These are phyloP conservation scores for Komagataella ulmi DNA, from an alignment of 805 yeast species.

Conservation along the genomic window DNA sequence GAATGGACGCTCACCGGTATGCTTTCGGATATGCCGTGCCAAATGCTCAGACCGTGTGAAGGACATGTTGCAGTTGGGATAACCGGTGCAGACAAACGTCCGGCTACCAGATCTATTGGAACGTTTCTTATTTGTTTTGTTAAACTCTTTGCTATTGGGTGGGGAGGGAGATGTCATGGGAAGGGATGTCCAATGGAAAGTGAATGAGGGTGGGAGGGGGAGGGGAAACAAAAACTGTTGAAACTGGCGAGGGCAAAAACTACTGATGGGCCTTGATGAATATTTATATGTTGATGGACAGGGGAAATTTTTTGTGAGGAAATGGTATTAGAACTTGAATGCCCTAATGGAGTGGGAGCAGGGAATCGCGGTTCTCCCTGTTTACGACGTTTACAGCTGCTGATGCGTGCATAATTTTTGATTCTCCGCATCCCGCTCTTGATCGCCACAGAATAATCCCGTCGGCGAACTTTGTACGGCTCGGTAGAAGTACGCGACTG, in stretches of 20 bases:
- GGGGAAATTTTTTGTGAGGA: neutral
- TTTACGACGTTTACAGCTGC: neutral
- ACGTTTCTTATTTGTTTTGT: conserved; percentile 31
- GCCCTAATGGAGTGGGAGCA: neutral
- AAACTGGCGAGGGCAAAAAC: neutral
- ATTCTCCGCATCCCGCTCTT: neutral
- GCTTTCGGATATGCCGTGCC: conserved; percentile 85
- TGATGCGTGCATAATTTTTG: neutral
- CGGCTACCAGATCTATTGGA: conserved; percentile 12
- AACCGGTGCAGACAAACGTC: conserved; percentile 77
- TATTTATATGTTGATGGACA: neutral
- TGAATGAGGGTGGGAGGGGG: neutral
- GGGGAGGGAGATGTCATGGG: neutral
- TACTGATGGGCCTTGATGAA: neutral
- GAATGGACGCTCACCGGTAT: conserved; percentile 91
- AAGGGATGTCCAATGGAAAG: neutral
- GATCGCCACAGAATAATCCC: neutral
- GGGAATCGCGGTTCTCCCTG: neutral
- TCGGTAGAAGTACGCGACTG: neutral
- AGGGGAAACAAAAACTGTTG: neutral
- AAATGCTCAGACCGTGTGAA: conserved; percentile 87
- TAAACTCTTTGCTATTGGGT: conserved; percentile 9
- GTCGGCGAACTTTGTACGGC: neutral
- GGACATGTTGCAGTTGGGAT: conserved; percentile 76
- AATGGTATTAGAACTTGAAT: neutral